Conservation (phyloP, 1,139 yeast genomes). For the Suhomyces yuchorum region DNA sequence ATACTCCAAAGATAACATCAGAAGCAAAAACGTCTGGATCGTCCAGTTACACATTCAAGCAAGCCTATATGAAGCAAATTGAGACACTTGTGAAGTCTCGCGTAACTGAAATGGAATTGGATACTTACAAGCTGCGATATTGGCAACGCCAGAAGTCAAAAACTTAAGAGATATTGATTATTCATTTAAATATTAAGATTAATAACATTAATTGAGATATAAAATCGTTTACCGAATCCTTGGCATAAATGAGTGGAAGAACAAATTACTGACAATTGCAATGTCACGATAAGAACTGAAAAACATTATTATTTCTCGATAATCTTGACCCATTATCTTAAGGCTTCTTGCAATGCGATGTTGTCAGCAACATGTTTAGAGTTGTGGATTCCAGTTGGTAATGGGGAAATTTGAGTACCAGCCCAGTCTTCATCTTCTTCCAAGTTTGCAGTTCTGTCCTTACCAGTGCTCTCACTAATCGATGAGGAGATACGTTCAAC, state of each 20-base stretch:
- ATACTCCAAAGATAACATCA: neutral
- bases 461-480: slow-evolving; percentile 10
- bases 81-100: slow-evolving; percentile 1
- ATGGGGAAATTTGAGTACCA: slow-evolving; percentile 2
- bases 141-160: slow-evolving; percentile 2
- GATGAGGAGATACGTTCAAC: slow-evolving; percentile 34
- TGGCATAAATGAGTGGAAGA: neutral
- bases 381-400: slow-evolving; percentile 12
- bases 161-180: neutral
- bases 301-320: neutral
- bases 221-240: neutral
- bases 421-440: slow-evolving; percentile 24
- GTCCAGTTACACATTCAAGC: neutral
- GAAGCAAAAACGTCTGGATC: neutral
- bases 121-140: slow-evolving; percentile 6
- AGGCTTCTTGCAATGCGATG: slow-evolving; percentile 23
- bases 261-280: neutral
- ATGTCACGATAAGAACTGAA: neutral
- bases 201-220: neutral
- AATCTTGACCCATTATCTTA: slow-evolving; percentile 8
- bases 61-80: neutral
- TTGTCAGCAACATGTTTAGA: slow-evolving; percentile 17
- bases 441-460: slow-evolving; percentile 16
- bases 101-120: neutral
- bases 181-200: neutral